These are phyloP conservation scores for Decorospora gaudefroyi DNA, from an alignment of 2,329 filamentous ascomycete genomes.

Conservation along the genomic window DNA sequence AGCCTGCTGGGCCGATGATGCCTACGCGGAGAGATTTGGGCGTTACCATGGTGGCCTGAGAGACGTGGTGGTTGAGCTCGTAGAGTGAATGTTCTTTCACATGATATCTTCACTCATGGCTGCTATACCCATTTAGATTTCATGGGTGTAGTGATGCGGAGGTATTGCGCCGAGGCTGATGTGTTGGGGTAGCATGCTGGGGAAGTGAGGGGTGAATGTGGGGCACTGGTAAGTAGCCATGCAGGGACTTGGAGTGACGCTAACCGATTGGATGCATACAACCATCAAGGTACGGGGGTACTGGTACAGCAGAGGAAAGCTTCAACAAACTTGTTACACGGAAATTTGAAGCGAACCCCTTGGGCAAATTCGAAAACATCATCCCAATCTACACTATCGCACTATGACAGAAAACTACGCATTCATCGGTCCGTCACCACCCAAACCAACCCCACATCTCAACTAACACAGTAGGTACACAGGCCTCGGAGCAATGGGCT, in stretches of 20 bases:
- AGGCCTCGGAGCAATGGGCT: conserved; percentile 46
- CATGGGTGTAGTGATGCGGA: background rate
- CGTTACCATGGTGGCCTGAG: too few species aligned
- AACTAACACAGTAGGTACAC: background rate
- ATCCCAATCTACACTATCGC: too few species aligned
- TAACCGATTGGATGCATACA: background rate
- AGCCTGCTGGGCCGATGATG: conserved; percentile 44
- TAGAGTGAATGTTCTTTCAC: too few species aligned
- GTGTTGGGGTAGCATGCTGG: conserved; percentile 26
- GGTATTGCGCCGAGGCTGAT: background rate
- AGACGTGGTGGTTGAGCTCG: background rate
- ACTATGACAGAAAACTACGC: conserved; percentile 38
- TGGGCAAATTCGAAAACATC: too few species aligned
- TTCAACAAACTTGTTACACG: too few species aligned
- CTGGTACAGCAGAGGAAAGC: too few species aligned
- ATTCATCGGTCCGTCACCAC: conserved; percentile 33
- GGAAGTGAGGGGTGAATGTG: conserved; percentile 39
- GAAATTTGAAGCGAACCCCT: too few species aligned
- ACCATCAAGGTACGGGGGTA: background rate
- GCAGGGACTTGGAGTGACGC: background rate
- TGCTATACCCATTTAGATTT: background rate
- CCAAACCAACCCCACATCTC: conserved; percentile 3
- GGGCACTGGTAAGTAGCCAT: conserved; percentile 22
- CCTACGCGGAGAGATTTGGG: conserved; percentile 28
- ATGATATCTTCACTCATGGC: background rate